Percentiles rank a stretch among this genome's conserved stretches.
Evolutionary conservation across 768 basidiomycete species (phyloP).

Genomic region (Phlebiopsis flavidoalba): DNA sequence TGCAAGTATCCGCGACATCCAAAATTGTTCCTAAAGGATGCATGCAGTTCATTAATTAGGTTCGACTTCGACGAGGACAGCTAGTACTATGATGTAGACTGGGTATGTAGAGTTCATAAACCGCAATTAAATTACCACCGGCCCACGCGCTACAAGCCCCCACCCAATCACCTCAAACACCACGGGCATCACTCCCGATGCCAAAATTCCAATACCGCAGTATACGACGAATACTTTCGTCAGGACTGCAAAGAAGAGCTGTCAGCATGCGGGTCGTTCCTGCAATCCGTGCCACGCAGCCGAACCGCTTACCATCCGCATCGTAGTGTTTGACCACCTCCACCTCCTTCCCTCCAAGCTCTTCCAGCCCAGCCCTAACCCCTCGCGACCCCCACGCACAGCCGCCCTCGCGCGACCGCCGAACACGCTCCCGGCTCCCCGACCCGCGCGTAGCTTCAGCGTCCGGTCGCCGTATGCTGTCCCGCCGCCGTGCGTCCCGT

Average conservation of each 20-base stretch:
- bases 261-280: background rate
- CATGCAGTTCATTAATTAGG: no score
- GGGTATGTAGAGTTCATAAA: background rate
- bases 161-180: conserved; percentile 65
- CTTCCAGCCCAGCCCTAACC: conserved; percentile 35
- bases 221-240: conserved; percentile 86
- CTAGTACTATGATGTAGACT: background rate
- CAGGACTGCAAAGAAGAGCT: conserved; percentile 46
- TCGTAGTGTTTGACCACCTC: conserved; percentile 68
- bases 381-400: conserved; percentile 9
- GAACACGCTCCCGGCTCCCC: conserved; percentile 5
- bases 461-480: background rate
- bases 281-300: conserved; percentile 1
- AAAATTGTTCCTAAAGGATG: no score
- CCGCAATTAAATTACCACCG: background rate
- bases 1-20: no score
- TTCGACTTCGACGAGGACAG: no score
- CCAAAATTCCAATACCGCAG: conserved; percentile 74
- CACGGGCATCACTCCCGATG: conserved; percentile 56
- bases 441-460: background rate
- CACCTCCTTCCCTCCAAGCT: conserved; percentile 33
- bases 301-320: conserved; percentile 68
- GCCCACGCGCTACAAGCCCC: conserved; percentile 39
- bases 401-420: conserved; percentile 6
- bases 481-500: conserved; percentile 13